Evolutionary conservation across 106 monocot genomes (phyloP).

Genomic region (Dendrobium chrysotoxum): DNA sequence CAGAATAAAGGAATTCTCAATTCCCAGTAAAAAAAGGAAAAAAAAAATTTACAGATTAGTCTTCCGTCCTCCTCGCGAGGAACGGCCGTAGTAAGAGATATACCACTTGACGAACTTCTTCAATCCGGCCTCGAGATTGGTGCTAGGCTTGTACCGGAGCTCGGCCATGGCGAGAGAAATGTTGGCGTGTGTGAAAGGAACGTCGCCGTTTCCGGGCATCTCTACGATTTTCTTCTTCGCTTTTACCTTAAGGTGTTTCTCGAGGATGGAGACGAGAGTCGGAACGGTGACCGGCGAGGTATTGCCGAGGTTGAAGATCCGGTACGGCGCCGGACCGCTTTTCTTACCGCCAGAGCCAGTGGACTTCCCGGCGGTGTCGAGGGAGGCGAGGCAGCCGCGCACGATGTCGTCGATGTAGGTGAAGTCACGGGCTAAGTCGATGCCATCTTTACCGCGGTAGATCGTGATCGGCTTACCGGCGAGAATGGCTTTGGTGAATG

Average conservation of each 20-base stretch:
- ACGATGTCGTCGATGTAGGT: constrained; percentile 62
- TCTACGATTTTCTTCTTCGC: constrained; percentile 25
- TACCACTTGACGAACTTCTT: constrained; percentile 31
- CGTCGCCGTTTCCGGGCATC: constrained; percentile 26
- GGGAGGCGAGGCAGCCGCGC: constrained; percentile 35
- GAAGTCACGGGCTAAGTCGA: constrained; percentile 46
- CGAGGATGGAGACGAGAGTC: constrained; percentile 20
- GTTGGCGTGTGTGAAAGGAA: constrained; percentile 26
- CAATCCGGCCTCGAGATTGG: constrained; percentile 20
- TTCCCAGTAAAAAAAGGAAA: neutral
- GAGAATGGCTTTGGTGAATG: constrained; percentile 49
- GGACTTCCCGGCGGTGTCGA: constrained; percentile 28
- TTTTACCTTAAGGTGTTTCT: constrained; percentile 19
- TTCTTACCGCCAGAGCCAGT: constrained; percentile 16
- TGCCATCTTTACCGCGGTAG: constrained; percentile 28
- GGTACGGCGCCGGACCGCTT: constrained; percentile 11
- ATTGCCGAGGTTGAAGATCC: constrained; percentile 27
- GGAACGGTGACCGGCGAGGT: constrained; percentile 29
- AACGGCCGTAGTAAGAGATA: constrained; percentile 22
- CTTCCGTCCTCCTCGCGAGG: constrained; percentile 1
- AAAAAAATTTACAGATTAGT: constrained; percentile 16
- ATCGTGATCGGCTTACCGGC: constrained; percentile 48
- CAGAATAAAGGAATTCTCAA: neutral
- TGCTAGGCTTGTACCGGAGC: constrained; percentile 23
- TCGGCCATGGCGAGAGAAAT: constrained; percentile 17